These are phyloP conservation scores for Hortaea werneckii DNA, from an alignment of 2,329 filamentous ascomycete species.

Conservation along the genomic window DNA sequence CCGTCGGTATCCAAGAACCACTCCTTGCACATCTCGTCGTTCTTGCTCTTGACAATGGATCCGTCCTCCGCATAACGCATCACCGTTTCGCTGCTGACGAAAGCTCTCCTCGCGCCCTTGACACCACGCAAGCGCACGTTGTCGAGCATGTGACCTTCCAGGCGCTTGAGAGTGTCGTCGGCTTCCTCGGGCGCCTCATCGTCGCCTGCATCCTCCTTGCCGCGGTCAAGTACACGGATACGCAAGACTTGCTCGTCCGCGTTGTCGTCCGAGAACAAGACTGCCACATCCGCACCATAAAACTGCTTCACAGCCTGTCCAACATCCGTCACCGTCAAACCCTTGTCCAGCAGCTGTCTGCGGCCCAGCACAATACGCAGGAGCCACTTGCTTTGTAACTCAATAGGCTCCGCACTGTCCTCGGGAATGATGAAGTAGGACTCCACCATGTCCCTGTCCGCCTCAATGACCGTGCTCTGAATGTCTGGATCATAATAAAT, in stretches of 20 bases:
- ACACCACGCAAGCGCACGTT: slow-evolving; percentile 87
- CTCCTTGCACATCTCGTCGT: slow-evolving; percentile 67
- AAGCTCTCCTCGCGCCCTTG: slow-evolving; percentile 76
- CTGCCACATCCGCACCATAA: slow-evolving; percentile 72
- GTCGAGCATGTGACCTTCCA: slow-evolving; percentile 85
- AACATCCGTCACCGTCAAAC: slow-evolving; percentile 82
- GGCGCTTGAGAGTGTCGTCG: slow-evolving; percentile 86
- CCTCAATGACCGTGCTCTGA: slow-evolving; percentile 71
- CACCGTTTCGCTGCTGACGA: slow-evolving; percentile 72
- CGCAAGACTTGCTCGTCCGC: slow-evolving; percentile 91
- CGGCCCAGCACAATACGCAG: slow-evolving; percentile 87
- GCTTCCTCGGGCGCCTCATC: slow-evolving; percentile 67
- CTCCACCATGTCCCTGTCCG: slow-evolving; percentile 87
- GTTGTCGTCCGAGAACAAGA: slow-evolving; percentile 98
- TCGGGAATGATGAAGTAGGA: slow-evolving; percentile 94
- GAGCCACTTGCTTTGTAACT: slow-evolving; percentile 81
- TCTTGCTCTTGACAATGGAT: slow-evolving; percentile 62
- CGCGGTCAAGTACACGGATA: slow-evolving; percentile 46
- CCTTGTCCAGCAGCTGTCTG: slow-evolving; percentile 91
- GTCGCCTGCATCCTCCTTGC: slow-evolving; percentile 36
- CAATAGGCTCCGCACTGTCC: slow-evolving; percentile 51
- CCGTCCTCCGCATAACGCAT: slow-evolving; percentile 61
- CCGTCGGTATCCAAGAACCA: slow-evolving; percentile 96
- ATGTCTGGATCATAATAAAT: slow-evolving; percentile 97
- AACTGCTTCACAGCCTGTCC: slow-evolving; percentile 80